Conservation (phyloP, 2,329 filamentous ascomycete species). For the Tolypocladium inflatum region DNA sequence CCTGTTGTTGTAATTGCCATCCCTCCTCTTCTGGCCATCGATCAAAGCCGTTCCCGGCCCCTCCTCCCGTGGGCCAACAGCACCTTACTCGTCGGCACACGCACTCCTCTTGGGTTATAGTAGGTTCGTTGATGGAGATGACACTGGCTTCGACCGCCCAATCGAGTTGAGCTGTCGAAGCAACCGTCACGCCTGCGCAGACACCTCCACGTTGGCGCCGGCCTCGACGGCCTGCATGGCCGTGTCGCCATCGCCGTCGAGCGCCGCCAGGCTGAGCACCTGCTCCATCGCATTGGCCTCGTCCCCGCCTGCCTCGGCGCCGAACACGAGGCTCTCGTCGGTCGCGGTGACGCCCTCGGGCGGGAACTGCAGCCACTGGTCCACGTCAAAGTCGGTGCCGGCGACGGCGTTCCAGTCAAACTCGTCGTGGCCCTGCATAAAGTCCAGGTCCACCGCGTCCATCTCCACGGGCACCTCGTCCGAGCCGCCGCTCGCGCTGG, state of each 20-base stretch:
- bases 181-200: conserved; percentile 1
- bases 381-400: conserved; percentile 45
- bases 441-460: conserved; percentile 33
- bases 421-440: conserved; percentile 35
- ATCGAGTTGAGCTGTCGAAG: not conserved
- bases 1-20: not conserved
- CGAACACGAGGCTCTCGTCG: conserved; percentile 17
- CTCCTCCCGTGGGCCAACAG: not conserved
- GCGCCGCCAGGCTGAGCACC: conserved; percentile 17
- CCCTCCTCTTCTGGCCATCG: not conserved
- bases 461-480: conserved; percentile 27
- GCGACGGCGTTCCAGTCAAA: conserved; percentile 46
- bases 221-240: conserved; percentile 2
- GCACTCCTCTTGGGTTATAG: not conserved
- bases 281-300: conserved; percentile 18
- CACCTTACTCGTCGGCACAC: not conserved
- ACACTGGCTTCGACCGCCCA: not conserved
- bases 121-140: not conserved
- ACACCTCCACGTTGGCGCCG: not conserved
- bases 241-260: conserved; percentile 16
- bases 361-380: conserved; percentile 50
- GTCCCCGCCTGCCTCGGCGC: conserved; percentile 4
- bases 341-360: conserved; percentile 33
- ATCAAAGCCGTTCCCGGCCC: not conserved
- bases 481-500: conserved; percentile 33